A percentile compares a stretch with the other conserved stretches of the same genome.
Evolutionary conservation across 1,284 basidiomycete genomes (phyloP).

Genomic region (Phellopilus nigrolimitatus): DNA sequence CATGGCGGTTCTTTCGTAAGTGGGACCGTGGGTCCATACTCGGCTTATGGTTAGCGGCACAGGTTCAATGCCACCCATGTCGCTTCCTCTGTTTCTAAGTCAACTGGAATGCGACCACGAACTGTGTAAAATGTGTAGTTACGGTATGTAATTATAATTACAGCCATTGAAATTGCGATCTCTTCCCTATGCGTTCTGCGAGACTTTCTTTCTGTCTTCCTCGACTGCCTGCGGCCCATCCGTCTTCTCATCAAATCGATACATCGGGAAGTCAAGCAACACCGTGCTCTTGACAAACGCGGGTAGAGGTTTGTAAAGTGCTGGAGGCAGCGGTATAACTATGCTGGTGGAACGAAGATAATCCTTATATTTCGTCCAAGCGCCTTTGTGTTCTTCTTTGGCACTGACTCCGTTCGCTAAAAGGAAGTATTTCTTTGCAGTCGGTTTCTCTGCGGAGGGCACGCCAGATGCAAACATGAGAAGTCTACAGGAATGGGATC

Average conservation of each 20-base stretch:
- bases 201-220: slow-evolving; percentile 28
- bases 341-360: slow-evolving; percentile 62
- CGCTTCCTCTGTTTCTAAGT: too few relatives aligned
- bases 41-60: too few relatives aligned
- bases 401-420: slow-evolving; percentile 44
- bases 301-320: slow-evolving; percentile 55
- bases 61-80: too few relatives aligned
- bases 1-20: too few relatives aligned
- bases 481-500: slow-evolving; percentile 35
- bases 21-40: too few relatives aligned
- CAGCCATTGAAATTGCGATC: not conserved
- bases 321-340: slow-evolving; percentile 60
- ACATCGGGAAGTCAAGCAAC: slow-evolving; percentile 62
- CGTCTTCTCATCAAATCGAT: slow-evolving; percentile 49
- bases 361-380: slow-evolving; percentile 53
- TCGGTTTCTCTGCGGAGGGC: slow-evolving; percentile 70
- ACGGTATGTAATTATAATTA: not conserved
- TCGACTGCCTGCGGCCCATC: slow-evolving; percentile 46
- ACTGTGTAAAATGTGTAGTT: not conserved
- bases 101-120: too few relatives aligned
- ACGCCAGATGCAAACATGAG: slow-evolving; percentile 67
- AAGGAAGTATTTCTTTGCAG: slow-evolving; percentile 61
- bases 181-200: slow-evolving; percentile 3
- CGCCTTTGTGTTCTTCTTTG: slow-evolving; percentile 28
- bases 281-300: slow-evolving; percentile 51